Conservation (phyloP, 768 basidiomycete species). For the Podaxis mareebaensis region DNA sequence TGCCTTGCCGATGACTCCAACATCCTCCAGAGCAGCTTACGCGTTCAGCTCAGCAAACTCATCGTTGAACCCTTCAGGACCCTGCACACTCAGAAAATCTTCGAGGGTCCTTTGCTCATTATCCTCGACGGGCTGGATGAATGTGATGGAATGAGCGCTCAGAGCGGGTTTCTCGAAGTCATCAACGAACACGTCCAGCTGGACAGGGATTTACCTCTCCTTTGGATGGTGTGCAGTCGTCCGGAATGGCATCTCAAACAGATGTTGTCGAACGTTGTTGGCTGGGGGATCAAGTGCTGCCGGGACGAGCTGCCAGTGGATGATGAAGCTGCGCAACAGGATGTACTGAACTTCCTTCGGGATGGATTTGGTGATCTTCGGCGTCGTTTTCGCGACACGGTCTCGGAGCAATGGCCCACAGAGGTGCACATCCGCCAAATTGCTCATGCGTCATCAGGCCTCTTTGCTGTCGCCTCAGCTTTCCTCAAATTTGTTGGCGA, state of each 20-base stretch:
- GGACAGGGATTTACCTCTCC: neutral
- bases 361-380: neutral
- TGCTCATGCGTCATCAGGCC: neutral
- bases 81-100: neutral
- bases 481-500: neutral
- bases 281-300: neutral
- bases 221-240: conserved; percentile 2
- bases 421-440: neutral
- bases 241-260: conserved; percentile 2
- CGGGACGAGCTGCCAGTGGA: neutral
- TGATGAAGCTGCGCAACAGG: neutral
- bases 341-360: neutral
- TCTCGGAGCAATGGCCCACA: neutral
- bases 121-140: conserved; percentile 9
- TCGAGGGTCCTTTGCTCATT: neutral
- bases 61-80: neutral
- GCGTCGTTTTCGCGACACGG: neutral
- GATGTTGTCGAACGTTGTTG: neutral
- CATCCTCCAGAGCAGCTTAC: conserved; percentile 2
- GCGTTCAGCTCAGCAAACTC: conserved; percentile 3
- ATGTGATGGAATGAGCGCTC: neutral
- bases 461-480: neutral
- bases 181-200: neutral
- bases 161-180: neutral
- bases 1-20: neutral